Evolutionary conservation across 805 yeast genomes (phyloP).

Genomic region (Starmerella floris): DNA sequence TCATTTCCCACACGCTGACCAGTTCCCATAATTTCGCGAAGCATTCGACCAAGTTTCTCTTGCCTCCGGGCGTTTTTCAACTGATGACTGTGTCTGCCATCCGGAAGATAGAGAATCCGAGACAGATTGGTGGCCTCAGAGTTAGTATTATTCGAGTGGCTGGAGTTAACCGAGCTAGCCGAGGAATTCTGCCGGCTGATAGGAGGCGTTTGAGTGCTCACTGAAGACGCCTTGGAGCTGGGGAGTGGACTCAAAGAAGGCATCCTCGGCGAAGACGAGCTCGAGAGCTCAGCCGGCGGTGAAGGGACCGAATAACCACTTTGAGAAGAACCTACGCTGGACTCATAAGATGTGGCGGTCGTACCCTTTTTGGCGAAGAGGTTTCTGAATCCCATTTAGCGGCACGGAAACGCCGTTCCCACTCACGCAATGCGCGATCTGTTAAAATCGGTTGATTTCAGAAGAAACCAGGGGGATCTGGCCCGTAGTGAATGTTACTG

Average conservation of each 20-base stretch:
- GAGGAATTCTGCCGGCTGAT: constrained; percentile 16
- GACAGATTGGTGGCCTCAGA: neutral
- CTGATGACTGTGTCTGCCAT: constrained; percentile 71
- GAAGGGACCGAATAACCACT: neutral
- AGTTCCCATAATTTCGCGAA: constrained; percentile 30
- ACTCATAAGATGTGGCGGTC: neutral
- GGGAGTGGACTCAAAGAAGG: neutral
- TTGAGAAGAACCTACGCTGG: neutral
- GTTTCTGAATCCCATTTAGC: constrained; percentile 14
- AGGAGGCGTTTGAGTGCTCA: neutral
- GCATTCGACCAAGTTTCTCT: constrained; percentile 51
- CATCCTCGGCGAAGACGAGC: neutral
- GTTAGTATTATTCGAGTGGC: neutral
- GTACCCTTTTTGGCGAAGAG: constrained; percentile 10
- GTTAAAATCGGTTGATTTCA: neutral
- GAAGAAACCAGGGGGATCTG: constrained; percentile 6
- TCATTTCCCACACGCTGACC: constrained; percentile 30
- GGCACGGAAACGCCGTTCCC: constrained; percentile 2
- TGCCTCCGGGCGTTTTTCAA: constrained; percentile 46
- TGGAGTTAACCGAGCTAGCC: constrained; percentile 4
- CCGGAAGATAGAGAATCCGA: constrained; percentile 26
- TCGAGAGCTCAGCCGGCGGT: neutral
- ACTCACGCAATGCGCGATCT: constrained; percentile 14
- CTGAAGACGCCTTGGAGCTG: neutral
- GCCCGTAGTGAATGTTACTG: neutral